Conservation (phyloP, 306 rosid species). For the Prunus mira region DNA sequence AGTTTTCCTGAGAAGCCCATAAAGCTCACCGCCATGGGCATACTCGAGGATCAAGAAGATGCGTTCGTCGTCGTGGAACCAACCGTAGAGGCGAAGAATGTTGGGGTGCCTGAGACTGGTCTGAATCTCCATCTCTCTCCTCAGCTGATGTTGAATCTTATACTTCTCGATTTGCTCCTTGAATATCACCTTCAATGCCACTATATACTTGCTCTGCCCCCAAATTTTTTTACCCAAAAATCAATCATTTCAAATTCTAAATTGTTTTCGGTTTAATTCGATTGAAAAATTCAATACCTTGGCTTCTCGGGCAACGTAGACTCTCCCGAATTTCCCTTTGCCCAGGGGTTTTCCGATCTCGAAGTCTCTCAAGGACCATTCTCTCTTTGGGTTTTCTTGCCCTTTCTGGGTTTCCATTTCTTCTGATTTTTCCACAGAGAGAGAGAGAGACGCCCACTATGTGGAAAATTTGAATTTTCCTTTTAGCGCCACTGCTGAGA, state of each 20-base stretch:
- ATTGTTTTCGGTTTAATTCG: no score
- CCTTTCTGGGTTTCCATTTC: slow-evolving; percentile 21
- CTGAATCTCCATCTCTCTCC: slow-evolving; percentile 85
- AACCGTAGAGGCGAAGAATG: slow-evolving; percentile 67
- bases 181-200: slow-evolving; percentile 77
- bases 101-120: slow-evolving; percentile 59
- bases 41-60: slow-evolving; percentile 80
- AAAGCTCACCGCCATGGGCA: slow-evolving; percentile 85
- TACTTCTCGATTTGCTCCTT: slow-evolving; percentile 77
- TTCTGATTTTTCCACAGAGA: neutral
- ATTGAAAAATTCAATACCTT: slow-evolving; percentile 35
- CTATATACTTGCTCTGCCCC: slow-evolving; percentile 61
- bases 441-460: neutral
- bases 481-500: neutral
- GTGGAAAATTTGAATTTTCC: neutral
- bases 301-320: slow-evolving; percentile 72
- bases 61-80: slow-evolving; percentile 79
- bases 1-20: slow-evolving; percentile 46
- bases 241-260: neutral
- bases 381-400: slow-evolving; percentile 14
- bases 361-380: slow-evolving; percentile 69
- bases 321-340: slow-evolving; percentile 82
- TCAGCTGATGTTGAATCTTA: slow-evolving; percentile 59
- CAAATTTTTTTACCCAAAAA: neutral
- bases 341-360: slow-evolving; percentile 91